A percentile compares a stretch with the other conserved stretches of the same genome.
Conservation (phyloP, 1,284 basidiomycete species). For the Boletus sp. region DNA sequence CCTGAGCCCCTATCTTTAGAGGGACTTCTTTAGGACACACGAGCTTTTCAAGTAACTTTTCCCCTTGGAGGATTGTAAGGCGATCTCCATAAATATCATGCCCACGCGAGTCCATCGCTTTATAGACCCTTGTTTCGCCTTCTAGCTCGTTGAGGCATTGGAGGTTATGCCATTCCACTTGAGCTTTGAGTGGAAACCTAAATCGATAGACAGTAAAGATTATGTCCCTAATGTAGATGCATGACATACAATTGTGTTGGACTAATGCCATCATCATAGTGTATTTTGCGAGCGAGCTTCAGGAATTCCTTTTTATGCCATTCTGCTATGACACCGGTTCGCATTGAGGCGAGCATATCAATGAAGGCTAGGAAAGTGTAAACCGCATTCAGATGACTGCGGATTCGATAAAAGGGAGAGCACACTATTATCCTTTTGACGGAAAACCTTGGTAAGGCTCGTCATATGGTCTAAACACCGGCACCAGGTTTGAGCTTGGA, state of each 20-base stretch:
- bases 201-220: not conserved
- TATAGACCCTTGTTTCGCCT: slow-evolving; percentile 21
- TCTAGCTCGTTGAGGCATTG: slow-evolving; percentile 22
- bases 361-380: slow-evolving; percentile 53
- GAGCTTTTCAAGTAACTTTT: slow-evolving; percentile 36
- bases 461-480: slow-evolving; percentile 45
- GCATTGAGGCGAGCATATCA: slow-evolving; percentile 75
- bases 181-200: slow-evolving; percentile 32
- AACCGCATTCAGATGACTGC: not conserved
- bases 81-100: slow-evolving; percentile 26
- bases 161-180: slow-evolving; percentile 34
- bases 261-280: slow-evolving; percentile 56
- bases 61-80: slow-evolving; percentile 24
- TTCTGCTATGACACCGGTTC: slow-evolving; percentile 53
- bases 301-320: slow-evolving; percentile 46
- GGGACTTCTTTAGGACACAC: slow-evolving; percentile 38
- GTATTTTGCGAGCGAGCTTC: slow-evolving; percentile 48
- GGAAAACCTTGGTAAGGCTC: slow-evolving; percentile 47
- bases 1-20: slow-evolving; percentile 49
- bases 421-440: slow-evolving; percentile 50
- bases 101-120: slow-evolving; percentile 37
- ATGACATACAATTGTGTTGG: slow-evolving; percentile 61
- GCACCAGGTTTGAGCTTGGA: slow-evolving; percentile 69
- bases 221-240: not conserved
- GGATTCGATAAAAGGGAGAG: slow-evolving; percentile 3